Percentiles rank a stretch among this genome's conserved stretches.
phyloP scores from a whole-genome alignment of 2,329 filamentous ascomycete species.

The Talaromyces sp. region DNA sequence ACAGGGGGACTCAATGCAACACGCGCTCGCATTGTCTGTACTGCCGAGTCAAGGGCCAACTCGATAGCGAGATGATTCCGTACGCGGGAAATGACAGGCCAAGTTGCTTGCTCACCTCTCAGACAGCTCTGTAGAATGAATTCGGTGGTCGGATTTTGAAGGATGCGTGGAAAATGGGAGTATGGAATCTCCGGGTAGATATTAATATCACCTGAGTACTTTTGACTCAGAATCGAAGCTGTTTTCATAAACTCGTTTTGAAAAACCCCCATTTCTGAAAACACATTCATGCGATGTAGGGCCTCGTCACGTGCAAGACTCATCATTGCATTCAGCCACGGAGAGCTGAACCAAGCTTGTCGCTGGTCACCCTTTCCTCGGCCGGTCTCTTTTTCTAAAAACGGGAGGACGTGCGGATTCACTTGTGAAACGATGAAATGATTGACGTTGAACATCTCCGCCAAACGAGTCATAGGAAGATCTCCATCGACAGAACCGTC shows the following conservation, averaged over 20 bases:
- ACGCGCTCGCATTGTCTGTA: conserved; percentile 37
- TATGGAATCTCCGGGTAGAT: conserved; percentile 77
- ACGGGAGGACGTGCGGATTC: conserved; percentile 88
- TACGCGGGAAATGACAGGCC: conserved; percentile 82
- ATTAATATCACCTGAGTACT: conserved; percentile 92
- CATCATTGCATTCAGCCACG: conserved; percentile 63
- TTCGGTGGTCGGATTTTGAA: conserved; percentile 77
- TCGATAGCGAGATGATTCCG: conserved; percentile 86
- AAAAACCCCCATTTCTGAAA: conserved; percentile 74
- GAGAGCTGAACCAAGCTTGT: conserved; percentile 30
- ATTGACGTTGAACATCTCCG: conserved; percentile 97
- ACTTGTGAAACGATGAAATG: conserved; percentile 97
- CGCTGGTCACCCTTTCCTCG: conserved; percentile 25
- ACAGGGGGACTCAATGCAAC: conserved; percentile 32
- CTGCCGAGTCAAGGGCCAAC: conserved; percentile 57
- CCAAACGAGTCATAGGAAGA: conserved; percentile 79
- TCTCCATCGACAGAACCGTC: conserved; percentile 95
- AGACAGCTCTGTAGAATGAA: conserved; percentile 79
- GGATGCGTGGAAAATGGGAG: conserved; percentile 66
- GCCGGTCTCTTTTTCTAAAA: conserved; percentile 68
- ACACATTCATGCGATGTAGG: conserved; percentile 71
- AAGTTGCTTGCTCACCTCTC: conserved; percentile 78
- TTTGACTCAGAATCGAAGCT: conserved; percentile 76
- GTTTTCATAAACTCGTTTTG: conserved; percentile 74
- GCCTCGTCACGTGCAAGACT: conserved; percentile 73